A percentile compares a stretch with the other conserved stretches of the same genome.
Evolutionary conservation across 2,329 filamentous ascomycete species (phyloP).

Genomic region (Fusarium sterilihyphosum): DNA sequence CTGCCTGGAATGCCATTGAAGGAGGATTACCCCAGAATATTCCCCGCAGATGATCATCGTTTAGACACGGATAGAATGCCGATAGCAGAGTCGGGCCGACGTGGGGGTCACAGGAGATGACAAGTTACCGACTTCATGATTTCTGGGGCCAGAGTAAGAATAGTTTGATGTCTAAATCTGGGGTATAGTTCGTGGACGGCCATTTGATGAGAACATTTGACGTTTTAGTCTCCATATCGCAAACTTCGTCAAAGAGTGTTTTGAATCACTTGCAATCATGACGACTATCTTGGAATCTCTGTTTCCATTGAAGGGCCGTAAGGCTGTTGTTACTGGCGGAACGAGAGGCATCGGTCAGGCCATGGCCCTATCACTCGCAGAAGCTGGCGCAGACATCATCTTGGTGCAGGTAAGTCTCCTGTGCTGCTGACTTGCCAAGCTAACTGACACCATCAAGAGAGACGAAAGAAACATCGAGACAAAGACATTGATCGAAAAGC

Average conservation of each 20-base stretch:
- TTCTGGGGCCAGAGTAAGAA: too few species aligned
- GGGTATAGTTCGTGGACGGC: too few species aligned
- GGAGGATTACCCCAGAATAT: not conserved
- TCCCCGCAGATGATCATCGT: not conserved
- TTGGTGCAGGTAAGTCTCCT: constrained; percentile 59
- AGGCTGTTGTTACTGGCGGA: constrained; percentile 65
- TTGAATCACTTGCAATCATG: not conserved
- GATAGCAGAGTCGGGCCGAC: not conserved
- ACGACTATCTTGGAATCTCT: constrained; percentile 26
- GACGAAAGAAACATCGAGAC: constrained; percentile 59
- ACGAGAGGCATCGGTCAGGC: constrained; percentile 67
- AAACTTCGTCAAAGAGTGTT: fast-evolving
- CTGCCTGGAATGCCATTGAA: not conserved
- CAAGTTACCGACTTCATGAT: not conserved
- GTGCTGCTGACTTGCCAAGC: not conserved
- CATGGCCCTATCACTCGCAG: constrained; percentile 66
- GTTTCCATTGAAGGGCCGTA: constrained; percentile 66
- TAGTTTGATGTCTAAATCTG: not conserved
- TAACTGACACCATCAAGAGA: constrained; percentile 43
- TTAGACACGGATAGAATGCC: not conserved
- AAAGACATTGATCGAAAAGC: constrained; percentile 67
- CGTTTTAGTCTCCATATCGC: not conserved
- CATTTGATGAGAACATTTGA: not conserved
- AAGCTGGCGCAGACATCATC: constrained; percentile 67
- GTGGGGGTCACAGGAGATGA: not conserved